A percentile compares a stretch with the other conserved stretches of the same genome.
phyloP scores from a whole-genome alignment of 345 rosid genomes.

The Pistacia atlantica region DNA sequence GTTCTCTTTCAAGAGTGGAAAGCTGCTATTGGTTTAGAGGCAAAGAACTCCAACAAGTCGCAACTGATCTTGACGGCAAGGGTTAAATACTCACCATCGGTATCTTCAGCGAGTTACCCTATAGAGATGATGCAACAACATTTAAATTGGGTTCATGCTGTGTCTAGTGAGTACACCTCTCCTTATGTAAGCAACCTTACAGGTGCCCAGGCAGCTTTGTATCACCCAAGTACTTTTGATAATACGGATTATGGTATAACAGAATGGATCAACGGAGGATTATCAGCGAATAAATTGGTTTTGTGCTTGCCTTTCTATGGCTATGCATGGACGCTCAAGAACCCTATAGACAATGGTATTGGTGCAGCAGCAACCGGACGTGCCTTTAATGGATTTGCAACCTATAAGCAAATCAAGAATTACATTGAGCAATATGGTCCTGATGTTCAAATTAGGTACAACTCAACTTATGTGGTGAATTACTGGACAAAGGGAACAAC shows the following conservation, averaged over 20 bases:
- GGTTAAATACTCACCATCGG: not conserved
- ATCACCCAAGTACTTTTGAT: no score
- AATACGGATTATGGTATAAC: no score
- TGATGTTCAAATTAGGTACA: no score
- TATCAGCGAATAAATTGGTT: no score
- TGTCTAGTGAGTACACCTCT: no score
- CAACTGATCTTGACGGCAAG: conserved; percentile 18
- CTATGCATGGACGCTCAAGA: no score
- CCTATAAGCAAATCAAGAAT: conserved; percentile 25
- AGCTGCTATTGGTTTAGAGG: not conserved
- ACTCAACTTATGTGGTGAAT: no score
- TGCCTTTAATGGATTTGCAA: conserved; percentile 21
- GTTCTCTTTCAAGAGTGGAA: not conserved
- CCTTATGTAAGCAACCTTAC: no score
- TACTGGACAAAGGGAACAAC: no score
- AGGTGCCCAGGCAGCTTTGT: no score
- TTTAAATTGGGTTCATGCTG: not conserved
- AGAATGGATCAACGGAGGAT: no score
- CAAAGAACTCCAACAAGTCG: conserved; percentile 3
- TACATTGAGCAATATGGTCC: conserved; percentile 25
- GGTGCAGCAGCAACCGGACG: conserved; percentile 24
- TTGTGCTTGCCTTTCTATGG: no score
- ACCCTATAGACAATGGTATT: not conserved
- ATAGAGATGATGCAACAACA: not conserved
- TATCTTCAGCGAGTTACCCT: conserved; percentile 15